A percentile compares a stretch with the other conserved stretches of the same genome.
Conservation (phyloP, 2,329 filamentous ascomycete species). For the Dactylellina sp. region DNA sequence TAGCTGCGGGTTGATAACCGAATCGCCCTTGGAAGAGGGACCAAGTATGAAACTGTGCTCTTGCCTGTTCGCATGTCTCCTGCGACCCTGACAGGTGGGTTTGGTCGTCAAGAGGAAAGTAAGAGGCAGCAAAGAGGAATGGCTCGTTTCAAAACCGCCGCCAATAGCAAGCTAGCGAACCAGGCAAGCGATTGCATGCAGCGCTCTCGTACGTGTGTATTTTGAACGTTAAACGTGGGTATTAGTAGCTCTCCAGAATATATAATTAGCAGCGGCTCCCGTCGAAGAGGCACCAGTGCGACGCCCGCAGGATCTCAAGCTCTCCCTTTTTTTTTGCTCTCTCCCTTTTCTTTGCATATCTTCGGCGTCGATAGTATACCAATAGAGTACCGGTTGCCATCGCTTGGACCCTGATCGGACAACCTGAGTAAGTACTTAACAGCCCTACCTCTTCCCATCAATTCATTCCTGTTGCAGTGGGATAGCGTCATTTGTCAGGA, state of each 20-base stretch:
- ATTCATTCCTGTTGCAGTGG: constrained; percentile 44
- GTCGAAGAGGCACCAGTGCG: neutral
- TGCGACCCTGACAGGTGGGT: constrained; percentile 26
- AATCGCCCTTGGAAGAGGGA: constrained; percentile 16
- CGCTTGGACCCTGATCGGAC: constrained; percentile 36
- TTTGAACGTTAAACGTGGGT: neutral
- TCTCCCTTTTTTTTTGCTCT: constrained; percentile 5
- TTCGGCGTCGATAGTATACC: neutral
- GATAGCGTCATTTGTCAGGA: constrained; percentile 53
- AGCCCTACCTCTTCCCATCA: too few relatives aligned
- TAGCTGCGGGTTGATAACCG: constrained; percentile 43
- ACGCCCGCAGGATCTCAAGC: constrained; percentile 3
- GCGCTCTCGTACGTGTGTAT: constrained; percentile 1
- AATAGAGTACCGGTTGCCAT: too few relatives aligned
- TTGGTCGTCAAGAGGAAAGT: constrained; percentile 12
- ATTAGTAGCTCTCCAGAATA: too few relatives aligned
- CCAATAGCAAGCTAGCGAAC: constrained; percentile 25
- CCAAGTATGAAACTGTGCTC: neutral
- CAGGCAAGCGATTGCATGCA: constrained; percentile 6
- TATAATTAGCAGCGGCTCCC: constrained; percentile 36
- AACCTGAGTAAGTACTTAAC: neutral
- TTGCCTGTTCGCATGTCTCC: constrained; percentile 7
- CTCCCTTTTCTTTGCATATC: constrained; percentile 1
- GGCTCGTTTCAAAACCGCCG: constrained; percentile 32
- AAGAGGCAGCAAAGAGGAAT: neutral